phyloP scores from a whole-genome alignment of 2,329 filamentous ascomycete species.

The Aspergillus calidoustus region DNA sequence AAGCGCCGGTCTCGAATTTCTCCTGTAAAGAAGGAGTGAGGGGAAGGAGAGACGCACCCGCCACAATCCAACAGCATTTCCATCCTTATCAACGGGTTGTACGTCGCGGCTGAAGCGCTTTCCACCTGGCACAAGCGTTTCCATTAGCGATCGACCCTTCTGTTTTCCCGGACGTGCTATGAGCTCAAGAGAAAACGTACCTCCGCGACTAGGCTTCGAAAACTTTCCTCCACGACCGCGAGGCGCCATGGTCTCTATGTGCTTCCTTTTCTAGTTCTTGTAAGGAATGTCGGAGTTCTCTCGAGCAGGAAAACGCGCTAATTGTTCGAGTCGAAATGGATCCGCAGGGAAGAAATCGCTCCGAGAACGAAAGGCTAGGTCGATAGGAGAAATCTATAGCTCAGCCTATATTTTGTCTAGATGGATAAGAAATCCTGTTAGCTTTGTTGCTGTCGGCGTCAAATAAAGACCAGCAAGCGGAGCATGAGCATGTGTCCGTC shows the following conservation, averaged over 20 bases:
- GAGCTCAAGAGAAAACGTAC: slow-evolving; percentile 53
- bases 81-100: slow-evolving; percentile 84
- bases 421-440: background rate
- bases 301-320: background rate
- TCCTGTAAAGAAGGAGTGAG: background rate
- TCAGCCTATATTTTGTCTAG: background rate
- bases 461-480: background rate
- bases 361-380: background rate
- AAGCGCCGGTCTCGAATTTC: background rate
- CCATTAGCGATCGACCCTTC: background rate
- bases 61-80: slow-evolving; percentile 90
- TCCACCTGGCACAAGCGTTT: slow-evolving; percentile 64
- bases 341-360: background rate
- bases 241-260: slow-evolving; percentile 42
- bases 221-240: slow-evolving; percentile 92
- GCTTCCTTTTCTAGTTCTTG: background rate
- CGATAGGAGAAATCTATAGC: background rate
- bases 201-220: slow-evolving; percentile 89
- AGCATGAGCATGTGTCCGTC: slow-evolving; percentile 10
- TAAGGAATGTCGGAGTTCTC: background rate
- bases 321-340: background rate
- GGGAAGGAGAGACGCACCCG: slow-evolving; percentile 55
- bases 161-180: background rate
- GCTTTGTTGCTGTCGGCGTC: background rate
- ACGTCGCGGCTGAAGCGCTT: slow-evolving; percentile 95